Evolutionary conservation across 2,329 filamentous ascomycete species (phyloP).

Genomic region (Aspergillus tamarii): DNA sequence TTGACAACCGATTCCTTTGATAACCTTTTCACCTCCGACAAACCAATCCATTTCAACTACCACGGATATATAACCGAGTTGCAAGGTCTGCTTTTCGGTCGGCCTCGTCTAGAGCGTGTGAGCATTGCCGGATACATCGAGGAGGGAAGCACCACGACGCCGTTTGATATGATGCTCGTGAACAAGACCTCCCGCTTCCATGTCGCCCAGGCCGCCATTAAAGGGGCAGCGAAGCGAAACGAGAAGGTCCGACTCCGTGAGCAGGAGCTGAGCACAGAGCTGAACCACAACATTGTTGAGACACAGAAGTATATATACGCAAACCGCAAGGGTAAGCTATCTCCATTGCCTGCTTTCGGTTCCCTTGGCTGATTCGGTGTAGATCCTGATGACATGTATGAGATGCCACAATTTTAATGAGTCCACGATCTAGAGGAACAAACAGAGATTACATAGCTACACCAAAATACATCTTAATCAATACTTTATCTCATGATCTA

Average conservation of each 20-base stretch:
- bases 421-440: neutral
- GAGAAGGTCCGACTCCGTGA: constrained; percentile 50
- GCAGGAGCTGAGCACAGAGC: constrained; percentile 52
- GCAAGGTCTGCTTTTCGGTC: constrained; percentile 64
- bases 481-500: neutral
- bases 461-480: neutral
- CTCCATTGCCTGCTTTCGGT: neutral
- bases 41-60: constrained; percentile 66
- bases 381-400: constrained; percentile 59
- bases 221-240: constrained; percentile 52
- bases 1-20: constrained; percentile 57
- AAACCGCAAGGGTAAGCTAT: constrained; percentile 55
- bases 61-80: constrained; percentile 67
- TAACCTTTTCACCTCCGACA: constrained; percentile 60
- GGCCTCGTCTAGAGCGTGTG: constrained; percentile 56
- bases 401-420: constrained; percentile 30
- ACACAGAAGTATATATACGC: constrained; percentile 56
- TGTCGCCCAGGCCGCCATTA: constrained; percentile 59
- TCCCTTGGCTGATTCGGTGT: neutral
- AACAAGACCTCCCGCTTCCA: constrained; percentile 65
- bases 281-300: constrained; percentile 54
- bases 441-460: neutral
- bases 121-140: constrained; percentile 64
- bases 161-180: constrained; percentile 70
- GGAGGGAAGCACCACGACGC: constrained; percentile 68